phyloP scores from a whole-genome alignment of 345 rosid genomes.

The Isatis tinctoria region DNA sequence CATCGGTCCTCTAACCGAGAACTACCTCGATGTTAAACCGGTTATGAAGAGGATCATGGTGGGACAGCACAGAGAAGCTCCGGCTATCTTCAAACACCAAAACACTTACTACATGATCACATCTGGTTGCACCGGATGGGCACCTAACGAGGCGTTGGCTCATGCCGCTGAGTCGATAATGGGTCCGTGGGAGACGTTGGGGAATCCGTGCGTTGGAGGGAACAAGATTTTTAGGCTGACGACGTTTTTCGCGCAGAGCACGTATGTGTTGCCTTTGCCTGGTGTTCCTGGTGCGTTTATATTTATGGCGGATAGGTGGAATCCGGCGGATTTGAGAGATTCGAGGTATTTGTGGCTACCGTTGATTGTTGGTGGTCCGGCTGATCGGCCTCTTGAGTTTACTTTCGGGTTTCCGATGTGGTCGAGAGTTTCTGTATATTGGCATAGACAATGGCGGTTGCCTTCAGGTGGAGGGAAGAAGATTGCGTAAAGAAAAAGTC shows the following conservation, averaged over 20 bases:
- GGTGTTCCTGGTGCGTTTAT: conserved; percentile 68
- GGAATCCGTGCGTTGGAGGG: conserved; percentile 87
- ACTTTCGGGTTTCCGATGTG: conserved; percentile 76
- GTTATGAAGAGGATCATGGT: conserved; percentile 56
- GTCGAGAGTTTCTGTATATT: conserved; percentile 88
- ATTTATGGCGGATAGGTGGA: conserved; percentile 97
- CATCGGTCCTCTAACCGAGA: conserved; percentile 63
- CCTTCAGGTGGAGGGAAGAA: conserved; percentile 38
- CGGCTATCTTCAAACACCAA: conserved; percentile 68
- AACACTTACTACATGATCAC: conserved; percentile 93
- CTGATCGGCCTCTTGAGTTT: conserved; percentile 72
- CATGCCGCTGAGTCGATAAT: conserved; percentile 84
- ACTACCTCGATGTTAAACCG: conserved; percentile 63
- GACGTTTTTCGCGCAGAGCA: conserved; percentile 83
- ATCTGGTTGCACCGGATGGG: conserved; percentile 95
- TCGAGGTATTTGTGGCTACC: conserved; percentile 90
- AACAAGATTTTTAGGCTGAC: conserved; percentile 58
- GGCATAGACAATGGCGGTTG: conserved; percentile 91
- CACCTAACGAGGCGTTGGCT: conserved; percentile 84
- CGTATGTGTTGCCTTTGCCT: conserved; percentile 65
- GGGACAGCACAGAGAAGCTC: conserved; percentile 90
- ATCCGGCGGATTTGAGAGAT: conserved; percentile 75
- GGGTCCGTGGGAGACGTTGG: conserved; percentile 96
- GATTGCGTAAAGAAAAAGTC: background rate
- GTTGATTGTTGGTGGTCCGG: conserved; percentile 74